Percentiles rank a stretch among this genome's conserved stretches.
These are phyloP conservation scores for grape (Vitis vinifera) DNA, from an alignment of 164 flowering plant species.

Conservation along the genomic window ASM3070453v1 NC_081810.1:3915501-3916000, in stretches of 20 bases:
- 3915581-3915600: no score
- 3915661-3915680: constrained; percentile 65
- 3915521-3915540: no score
- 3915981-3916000: neutral
- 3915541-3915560: no score
- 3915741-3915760: neutral
- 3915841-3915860: neutral
- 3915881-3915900: constrained; percentile 28
- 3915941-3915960: constrained; percentile 71
- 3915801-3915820: no score
- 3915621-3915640: neutral
- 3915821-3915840: neutral
- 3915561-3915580: no score
- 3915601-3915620: neutral
- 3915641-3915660: constrained; percentile 53
- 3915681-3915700: constrained; percentile 75
- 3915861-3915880: constrained; percentile 44
- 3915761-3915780: neutral
- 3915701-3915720: constrained; percentile 72
- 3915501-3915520: no score
- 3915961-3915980: constrained; percentile 40
- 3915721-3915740: constrained; percentile 42
- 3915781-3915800: no score
- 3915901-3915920: constrained; percentile 68
- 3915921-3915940: constrained; percentile 62